A percentile compares a stretch with the other conserved stretches of the same genome.
phyloP scores from a whole-genome alignment of 2,329 filamentous ascomycete genomes.

The Colletotrichum zoysiae region DNA sequence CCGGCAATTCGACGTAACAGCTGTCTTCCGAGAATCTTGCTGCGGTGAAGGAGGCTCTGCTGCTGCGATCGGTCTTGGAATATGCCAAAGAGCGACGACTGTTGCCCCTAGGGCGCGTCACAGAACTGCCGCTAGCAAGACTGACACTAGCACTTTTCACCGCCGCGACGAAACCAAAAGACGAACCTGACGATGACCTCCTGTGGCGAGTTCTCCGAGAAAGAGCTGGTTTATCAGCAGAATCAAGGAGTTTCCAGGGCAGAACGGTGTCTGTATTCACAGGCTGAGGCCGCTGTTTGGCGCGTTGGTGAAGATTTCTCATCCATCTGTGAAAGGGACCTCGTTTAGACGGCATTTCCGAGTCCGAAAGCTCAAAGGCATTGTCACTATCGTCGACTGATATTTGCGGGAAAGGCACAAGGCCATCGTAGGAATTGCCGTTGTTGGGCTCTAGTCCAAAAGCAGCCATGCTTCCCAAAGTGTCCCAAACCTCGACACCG shows the following conservation, averaged over 20 bases:
- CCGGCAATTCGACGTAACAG: slow-evolving; percentile 67
- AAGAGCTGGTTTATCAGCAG: slow-evolving; percentile 44
- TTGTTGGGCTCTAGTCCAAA: slow-evolving; percentile 54
- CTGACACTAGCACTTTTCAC: slow-evolving; percentile 87
- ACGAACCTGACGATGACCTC: slow-evolving; percentile 78
- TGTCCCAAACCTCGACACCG: slow-evolving; percentile 51
- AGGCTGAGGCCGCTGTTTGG: slow-evolving; percentile 54
- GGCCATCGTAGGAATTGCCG: slow-evolving; percentile 36
- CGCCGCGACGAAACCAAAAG: slow-evolving; percentile 82
- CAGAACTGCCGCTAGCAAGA: slow-evolving; percentile 77
- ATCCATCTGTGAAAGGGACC: slow-evolving; percentile 80
- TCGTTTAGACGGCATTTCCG: slow-evolving; percentile 31
- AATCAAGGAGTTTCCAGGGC: slow-evolving; percentile 52
- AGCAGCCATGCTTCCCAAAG: slow-evolving; percentile 56
- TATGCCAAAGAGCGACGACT: slow-evolving; percentile 64
- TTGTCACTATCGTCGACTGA: slow-evolving; percentile 45
- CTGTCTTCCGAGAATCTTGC: slow-evolving; percentile 76
- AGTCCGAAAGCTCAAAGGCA: slow-evolving; percentile 19
- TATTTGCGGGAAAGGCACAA: slow-evolving; percentile 40
- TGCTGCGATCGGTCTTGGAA: slow-evolving; percentile 72
- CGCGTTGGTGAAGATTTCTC: slow-evolving; percentile 73
- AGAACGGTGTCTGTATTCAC: slow-evolving; percentile 46
- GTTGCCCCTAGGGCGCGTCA: slow-evolving; percentile 69
- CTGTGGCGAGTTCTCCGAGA: slow-evolving; percentile 56
- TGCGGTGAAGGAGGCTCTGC: slow-evolving; percentile 69